These are phyloP conservation scores for Serendipita sp. DNA, from an alignment of 1,284 basidiomycete species.

Conservation along the genomic window DNA sequence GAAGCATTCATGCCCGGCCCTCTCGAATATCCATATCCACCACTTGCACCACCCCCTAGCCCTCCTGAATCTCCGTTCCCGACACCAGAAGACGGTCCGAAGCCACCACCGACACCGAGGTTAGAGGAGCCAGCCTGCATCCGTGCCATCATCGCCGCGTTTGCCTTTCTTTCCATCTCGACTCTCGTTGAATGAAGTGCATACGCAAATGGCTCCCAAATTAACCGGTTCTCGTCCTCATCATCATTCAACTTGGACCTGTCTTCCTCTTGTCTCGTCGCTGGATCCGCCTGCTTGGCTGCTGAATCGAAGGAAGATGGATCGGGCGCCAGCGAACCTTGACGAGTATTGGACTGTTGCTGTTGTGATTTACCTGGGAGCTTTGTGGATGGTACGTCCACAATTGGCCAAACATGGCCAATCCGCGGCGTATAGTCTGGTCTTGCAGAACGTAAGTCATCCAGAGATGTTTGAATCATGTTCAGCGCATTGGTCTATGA, in stretches of 20 bases:
- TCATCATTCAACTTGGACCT: not conserved
- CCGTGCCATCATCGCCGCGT: not conserved
- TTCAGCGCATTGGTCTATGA: constrained; percentile 44
- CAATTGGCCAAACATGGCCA: constrained; percentile 67
- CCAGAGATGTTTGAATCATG: constrained; percentile 57
- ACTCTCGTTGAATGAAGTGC: not conserved
- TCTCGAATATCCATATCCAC: not conserved
- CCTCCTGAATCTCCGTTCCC: not conserved
- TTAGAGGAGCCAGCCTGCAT: not conserved
- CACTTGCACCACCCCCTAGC: not conserved
- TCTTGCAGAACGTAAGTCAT: constrained; percentile 49
- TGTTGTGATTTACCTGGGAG: not conserved
- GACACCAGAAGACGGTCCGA: not conserved
- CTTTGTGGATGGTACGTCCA: constrained; percentile 24
- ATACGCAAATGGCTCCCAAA: not conserved
- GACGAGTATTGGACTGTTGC: not conserved
- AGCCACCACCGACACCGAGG: not conserved
- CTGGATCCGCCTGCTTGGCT: not conserved
- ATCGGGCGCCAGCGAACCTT: not conserved
- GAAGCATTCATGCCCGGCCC: not conserved
- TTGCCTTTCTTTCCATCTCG: not conserved
- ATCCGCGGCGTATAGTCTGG: constrained; percentile 67
- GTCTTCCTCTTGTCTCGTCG: not conserved
- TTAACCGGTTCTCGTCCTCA: not conserved
- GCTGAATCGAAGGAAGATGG: too few relatives aligned